These are phyloP conservation scores for Straminergon stramineum DNA, from an alignment of 225 moss, liverwort and hornwort species.

Conservation along the genomic window DNA sequence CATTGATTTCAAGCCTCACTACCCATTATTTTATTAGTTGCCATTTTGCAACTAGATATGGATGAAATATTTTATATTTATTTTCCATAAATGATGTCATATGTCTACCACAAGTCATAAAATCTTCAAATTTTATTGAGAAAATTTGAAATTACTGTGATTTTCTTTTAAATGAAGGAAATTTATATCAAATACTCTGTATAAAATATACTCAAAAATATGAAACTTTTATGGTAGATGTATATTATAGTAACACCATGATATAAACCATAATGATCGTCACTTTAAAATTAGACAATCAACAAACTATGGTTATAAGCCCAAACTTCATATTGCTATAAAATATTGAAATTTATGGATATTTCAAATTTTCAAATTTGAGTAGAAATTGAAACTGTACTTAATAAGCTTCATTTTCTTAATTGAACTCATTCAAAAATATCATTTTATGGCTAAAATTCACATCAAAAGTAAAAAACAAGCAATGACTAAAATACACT, in stretches of 20 bases:
- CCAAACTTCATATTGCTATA: neutral
- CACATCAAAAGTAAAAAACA: no score
- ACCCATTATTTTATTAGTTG: rapidly evolving
- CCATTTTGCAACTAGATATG: neutral
- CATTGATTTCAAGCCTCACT: neutral
- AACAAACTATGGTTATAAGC: neutral
- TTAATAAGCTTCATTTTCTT: no score
- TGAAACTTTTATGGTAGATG: neutral
- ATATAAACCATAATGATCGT: neutral
- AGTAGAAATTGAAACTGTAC: no score
- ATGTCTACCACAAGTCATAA: neutral
- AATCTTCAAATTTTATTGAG: no score
- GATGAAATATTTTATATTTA: rapidly evolving
- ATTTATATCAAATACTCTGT: neutral
- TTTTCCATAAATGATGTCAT: neutral
- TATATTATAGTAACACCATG: neutral
- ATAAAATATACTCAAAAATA: neutral
- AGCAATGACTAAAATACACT: no score
- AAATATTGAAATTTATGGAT: neutral
- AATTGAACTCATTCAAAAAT: no score
- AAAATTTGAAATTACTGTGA: neutral
- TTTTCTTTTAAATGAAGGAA: neutral
- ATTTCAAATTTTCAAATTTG: no score
- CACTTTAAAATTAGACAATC: neutral
- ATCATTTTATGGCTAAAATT: no score